Evolutionary conservation across 2,329 filamentous ascomycete species (phyloP).

Genomic region (Fusarium siculi): DNA sequence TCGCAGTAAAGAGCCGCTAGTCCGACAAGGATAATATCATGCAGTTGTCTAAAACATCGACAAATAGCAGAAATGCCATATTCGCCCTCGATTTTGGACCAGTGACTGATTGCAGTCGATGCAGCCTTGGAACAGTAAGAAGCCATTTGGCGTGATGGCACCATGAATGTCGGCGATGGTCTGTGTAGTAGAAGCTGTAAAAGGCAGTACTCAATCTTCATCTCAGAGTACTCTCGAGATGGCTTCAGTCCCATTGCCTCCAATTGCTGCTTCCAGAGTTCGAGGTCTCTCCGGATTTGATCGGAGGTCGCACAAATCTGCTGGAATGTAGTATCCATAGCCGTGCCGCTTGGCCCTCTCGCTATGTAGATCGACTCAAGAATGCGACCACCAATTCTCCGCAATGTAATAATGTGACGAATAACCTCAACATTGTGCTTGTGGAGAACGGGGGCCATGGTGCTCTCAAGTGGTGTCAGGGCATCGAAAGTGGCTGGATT

Average conservation of each 20-base stretch:
- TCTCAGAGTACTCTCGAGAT: neutral
- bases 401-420: neutral
- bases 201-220: conserved; percentile 9
- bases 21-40: neutral
- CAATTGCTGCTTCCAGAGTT: neutral
- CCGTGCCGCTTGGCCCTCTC: neutral
- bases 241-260: neutral
- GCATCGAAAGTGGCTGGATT: neutral
- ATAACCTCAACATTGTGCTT: neutral
- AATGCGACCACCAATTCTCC: neutral
- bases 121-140: neutral
- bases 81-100: neutral
- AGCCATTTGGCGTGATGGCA: neutral
- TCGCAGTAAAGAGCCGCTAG: conserved; percentile 1
- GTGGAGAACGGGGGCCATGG: neutral
- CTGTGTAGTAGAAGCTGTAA: neutral
- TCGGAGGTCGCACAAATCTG: neutral
- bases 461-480: neutral
- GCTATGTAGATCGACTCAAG: conserved; percentile 12
- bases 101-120: neutral
- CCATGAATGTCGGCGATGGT: neutral
- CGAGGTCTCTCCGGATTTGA: neutral
- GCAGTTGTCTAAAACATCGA: neutral
- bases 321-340: conserved; percentile 6
- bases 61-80: neutral